These are phyloP conservation scores for Mucor plumbeus DNA, from an alignment of 371 early-diverging fungal species.

Conservation along the genomic window DNA sequence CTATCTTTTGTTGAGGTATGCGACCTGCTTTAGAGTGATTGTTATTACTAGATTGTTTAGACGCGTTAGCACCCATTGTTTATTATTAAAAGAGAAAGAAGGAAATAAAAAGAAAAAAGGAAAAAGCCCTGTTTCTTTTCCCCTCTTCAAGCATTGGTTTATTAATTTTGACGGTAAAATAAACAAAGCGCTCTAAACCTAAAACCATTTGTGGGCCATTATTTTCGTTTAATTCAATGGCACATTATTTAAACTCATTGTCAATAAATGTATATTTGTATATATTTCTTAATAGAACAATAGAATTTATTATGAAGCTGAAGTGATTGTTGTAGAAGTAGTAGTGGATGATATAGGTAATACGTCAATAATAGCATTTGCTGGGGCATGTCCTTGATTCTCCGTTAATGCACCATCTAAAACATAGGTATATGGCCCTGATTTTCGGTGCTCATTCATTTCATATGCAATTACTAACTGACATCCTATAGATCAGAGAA, in stretches of 20 bases:
- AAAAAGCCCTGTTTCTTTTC: slow-evolving; percentile 2
- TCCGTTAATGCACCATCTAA: slow-evolving; percentile 66
- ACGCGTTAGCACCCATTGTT: slow-evolving; percentile 32
- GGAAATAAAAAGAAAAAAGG: neutral
- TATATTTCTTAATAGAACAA: too few relatives aligned
- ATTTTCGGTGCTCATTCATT: slow-evolving; percentile 58
- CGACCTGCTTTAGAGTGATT: slow-evolving; percentile 7
- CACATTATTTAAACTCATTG: slow-evolving; percentile 3
- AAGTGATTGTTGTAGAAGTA: too few relatives aligned
- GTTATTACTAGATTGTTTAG: slow-evolving; percentile 16
- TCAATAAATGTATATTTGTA: too few relatives aligned
- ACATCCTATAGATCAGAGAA: slow-evolving; percentile 41
- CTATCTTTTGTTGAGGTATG: slow-evolving; percentile 43
- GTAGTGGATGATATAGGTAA: neutral
- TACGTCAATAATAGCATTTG: slow-evolving; percentile 43
- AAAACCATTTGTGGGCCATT: neutral
- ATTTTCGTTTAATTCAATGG: too few relatives aligned
- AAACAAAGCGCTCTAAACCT: slow-evolving; percentile 5
- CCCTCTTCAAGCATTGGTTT: slow-evolving; percentile 10
- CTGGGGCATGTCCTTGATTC: slow-evolving; percentile 60
- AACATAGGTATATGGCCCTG: slow-evolving; percentile 65
- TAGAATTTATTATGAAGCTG: too few relatives aligned
- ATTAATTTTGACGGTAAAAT: slow-evolving; percentile 12
- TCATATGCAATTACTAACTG: slow-evolving; percentile 65
- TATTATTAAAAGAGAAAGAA: neutral